Base-by-base conservation (phyloP, 371 early-diverging fungal genomes). In the Mortierella sp. region DNA sequence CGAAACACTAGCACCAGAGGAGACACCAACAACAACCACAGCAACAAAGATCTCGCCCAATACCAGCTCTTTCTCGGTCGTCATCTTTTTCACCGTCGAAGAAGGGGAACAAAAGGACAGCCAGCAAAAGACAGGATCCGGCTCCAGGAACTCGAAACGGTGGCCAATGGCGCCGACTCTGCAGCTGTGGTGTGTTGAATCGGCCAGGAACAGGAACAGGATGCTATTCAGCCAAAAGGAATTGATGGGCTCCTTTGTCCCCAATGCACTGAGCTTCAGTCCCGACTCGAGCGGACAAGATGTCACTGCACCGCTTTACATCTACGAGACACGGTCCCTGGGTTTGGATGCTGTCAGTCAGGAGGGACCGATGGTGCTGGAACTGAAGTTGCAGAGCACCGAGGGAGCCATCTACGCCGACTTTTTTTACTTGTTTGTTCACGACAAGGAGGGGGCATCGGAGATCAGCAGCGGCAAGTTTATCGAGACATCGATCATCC, bases 51-150 rank as follows among this genome's bases (percentile, higher is more conserved):
- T 61, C 9, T 67, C 77, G 40, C 68, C 61, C 0, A 66, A 47
- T n/a, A 64, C 64, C 6, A 43, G 40, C 14, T 70, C 79, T 2
- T 78, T 78, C 58, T 70, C 79, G 9, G 44, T 78, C 40, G 79
- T 78, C 22, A 66, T 78, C 45, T 78, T 78, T 66, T 78, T 78
- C 43, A 73, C 79, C 11, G 66, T 78, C 24, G 73, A 78, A 37
- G n/a, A 70, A 45, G 43, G 44, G 19, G 29, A 66, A 29, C 26
- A 39, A 13, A 43, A 45, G 26, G 14, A 24, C 14, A 2, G 26
- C 4, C 40, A 29, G 22, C 29, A 45, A 43, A 66, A 40, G 44
- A 29, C 29, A 14, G 29, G 44, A 29, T 40, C 44, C 40, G 44
- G 66, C n/a, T 40, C 66, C 4, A 16, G 40, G 26, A 44, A 66